Conservation (phyloP, 805 yeast species). For the Jamesozyma spencerorum region DNA sequence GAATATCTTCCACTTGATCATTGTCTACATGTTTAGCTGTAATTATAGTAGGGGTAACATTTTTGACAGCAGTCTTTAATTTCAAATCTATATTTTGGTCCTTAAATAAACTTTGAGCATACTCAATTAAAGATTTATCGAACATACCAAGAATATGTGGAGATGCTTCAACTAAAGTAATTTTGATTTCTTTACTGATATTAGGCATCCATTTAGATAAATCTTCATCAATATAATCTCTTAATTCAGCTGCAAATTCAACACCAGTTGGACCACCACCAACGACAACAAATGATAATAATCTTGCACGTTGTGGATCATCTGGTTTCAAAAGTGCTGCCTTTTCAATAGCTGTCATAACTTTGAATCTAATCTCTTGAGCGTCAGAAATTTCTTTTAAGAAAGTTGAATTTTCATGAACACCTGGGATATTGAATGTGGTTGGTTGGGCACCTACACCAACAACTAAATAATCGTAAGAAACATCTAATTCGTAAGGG, state of each 20-base stretch:
- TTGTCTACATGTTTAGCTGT: slow-evolving; percentile 54
- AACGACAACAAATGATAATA: slow-evolving; percentile 81
- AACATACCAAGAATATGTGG: slow-evolving; percentile 79
- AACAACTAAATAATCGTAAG: slow-evolving; percentile 76
- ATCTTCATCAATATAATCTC: slow-evolving; percentile 90
- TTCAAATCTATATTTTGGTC: slow-evolving; percentile 60
- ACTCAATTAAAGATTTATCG: slow-evolving; percentile 57
- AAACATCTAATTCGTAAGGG: slow-evolving; percentile 38
- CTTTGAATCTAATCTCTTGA: slow-evolving; percentile 66
- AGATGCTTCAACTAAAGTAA: slow-evolving; percentile 80
- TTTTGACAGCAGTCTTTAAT: slow-evolving; percentile 82
- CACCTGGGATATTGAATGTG: slow-evolving; percentile 93
- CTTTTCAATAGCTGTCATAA: slow-evolving; percentile 83
- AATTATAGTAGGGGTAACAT: slow-evolving; percentile 64
- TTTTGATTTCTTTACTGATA: slow-evolving; percentile 71
- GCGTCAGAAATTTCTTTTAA: slow-evolving; percentile 88
- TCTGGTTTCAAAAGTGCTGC: slow-evolving; percentile 68
- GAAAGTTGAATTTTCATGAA: slow-evolving; percentile 76
- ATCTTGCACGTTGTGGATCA: slow-evolving; percentile 72
- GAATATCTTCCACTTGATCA: slow-evolving; percentile 65
- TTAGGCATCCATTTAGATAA: slow-evolving; percentile 82
- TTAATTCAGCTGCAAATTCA: slow-evolving; percentile 92
- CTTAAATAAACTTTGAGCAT: slow-evolving; percentile 71
- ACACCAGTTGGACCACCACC: slow-evolving; percentile 99
- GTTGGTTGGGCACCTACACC: slow-evolving; percentile 95